Evolutionary conservation across 257 asterid genomes (phyloP).

Genomic region (Nicotiana otophora): DNA sequence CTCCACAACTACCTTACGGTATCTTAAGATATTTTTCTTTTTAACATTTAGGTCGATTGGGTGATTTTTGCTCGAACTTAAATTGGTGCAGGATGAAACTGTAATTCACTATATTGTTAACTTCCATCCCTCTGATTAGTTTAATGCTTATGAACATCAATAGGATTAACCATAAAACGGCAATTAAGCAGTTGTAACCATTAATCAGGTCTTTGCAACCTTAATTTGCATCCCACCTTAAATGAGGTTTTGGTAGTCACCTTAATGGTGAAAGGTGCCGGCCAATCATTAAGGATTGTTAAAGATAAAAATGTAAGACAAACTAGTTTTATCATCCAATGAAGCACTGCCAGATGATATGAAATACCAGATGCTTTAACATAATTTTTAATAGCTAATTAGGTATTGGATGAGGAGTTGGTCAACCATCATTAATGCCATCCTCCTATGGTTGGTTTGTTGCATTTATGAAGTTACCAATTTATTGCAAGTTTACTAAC

Average conservation of each 20-base stretch:
- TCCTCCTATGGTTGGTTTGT: not conserved
- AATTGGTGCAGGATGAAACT: not conserved
- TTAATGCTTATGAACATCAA: not conserved
- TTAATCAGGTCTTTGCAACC: not conserved
- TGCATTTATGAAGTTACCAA: not conserved
- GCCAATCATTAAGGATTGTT: not conserved
- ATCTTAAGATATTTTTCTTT: not conserved
- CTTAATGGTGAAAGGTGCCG: not conserved
- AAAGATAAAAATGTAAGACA: not conserved
- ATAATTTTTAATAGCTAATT: not conserved
- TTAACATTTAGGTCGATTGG: too few species aligned
- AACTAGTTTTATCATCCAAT: not conserved
- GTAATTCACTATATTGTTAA: not conserved
- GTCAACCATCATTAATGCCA: not conserved
- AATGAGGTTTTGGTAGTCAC: not conserved
- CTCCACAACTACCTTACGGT: not conserved
- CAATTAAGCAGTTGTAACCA: not conserved
- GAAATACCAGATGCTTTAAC: not conserved
- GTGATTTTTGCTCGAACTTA: too few species aligned
- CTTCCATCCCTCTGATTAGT: not conserved
- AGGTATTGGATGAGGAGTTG: not conserved
- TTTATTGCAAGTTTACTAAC: not conserved
- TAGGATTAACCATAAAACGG: not conserved
- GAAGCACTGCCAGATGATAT: not conserved
- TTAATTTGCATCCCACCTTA: not conserved